Conservation (phyloP, 129 eudicot genomes). For the Chrysanthemum lavandulifolium region DNA sequence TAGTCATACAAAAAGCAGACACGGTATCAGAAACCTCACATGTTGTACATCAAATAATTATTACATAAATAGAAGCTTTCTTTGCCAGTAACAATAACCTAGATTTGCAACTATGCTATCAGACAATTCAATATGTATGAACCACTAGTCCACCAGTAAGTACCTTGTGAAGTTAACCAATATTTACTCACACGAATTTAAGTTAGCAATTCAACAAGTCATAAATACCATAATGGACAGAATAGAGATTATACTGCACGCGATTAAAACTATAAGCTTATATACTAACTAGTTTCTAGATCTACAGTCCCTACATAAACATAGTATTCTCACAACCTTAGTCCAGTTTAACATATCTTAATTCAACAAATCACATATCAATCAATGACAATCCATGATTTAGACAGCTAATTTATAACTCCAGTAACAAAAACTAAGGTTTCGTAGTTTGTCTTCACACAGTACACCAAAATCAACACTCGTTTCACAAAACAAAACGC, state of each 20-base stretch:
- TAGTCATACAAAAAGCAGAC: background rate
- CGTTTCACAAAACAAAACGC: background rate
- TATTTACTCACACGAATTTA: background rate
- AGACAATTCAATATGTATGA: background rate
- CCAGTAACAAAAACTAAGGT: background rate
- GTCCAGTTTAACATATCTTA: background rate
- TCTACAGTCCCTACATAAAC: background rate
- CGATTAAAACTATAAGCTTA: background rate
- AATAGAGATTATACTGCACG: background rate
- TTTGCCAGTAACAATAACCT: no score
- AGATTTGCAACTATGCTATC: no score
- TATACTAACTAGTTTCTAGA: background rate
- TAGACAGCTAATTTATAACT: no score
- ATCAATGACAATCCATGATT: no score
- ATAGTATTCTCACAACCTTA: background rate
- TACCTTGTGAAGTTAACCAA: background rate
- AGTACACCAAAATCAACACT: background rate
- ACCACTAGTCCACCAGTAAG: background rate
- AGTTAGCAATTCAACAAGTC: conserved; percentile 5
- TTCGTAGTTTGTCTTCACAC: background rate
- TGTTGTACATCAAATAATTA: background rate
- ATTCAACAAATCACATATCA: background rate
- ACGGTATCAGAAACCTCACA: background rate
- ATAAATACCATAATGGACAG: background rate
- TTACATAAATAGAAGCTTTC: no score